phyloP scores from a whole-genome alignment of 2,329 filamentous ascomycete genomes.

The Dendryphion nanum region DNA sequence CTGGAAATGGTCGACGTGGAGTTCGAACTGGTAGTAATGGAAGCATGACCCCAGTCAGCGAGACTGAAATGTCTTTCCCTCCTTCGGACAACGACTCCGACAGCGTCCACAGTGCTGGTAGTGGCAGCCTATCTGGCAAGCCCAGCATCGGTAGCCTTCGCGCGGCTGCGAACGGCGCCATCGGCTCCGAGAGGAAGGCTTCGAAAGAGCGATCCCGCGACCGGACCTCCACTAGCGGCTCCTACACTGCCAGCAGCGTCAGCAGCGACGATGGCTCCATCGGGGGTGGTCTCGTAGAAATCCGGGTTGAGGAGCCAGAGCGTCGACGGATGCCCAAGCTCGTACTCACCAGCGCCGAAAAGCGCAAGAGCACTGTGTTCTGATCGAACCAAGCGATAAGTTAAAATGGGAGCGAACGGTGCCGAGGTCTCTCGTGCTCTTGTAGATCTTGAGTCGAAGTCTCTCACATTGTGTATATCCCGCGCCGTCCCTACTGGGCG shows the following conservation, averaged over 20 bases:
- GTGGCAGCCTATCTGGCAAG: constrained; percentile 77
- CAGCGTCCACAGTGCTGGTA: constrained; percentile 60
- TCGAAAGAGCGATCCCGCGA: constrained; percentile 39
- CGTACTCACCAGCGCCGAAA: constrained; percentile 84
- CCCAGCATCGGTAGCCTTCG: constrained; percentile 72
- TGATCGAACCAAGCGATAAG: constrained; percentile 40
- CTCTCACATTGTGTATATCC: constrained; percentile 37
- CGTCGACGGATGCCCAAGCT: constrained; percentile 84
- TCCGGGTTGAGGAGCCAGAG: constrained; percentile 55
- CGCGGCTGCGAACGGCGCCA: constrained; percentile 77
- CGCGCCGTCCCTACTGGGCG: constrained; percentile 20
- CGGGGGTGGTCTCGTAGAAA: constrained; percentile 55
- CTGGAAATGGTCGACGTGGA: constrained; percentile 78
- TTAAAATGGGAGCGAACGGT: constrained; percentile 13
- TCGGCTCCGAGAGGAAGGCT: constrained; percentile 79
- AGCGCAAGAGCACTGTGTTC: constrained; percentile 73
- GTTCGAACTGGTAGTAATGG: constrained; percentile 66
- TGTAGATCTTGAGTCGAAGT: constrained; percentile 14
- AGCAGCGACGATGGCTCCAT: constrained; percentile 61
- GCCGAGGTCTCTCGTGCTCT: constrained; percentile 11
- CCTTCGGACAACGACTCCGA: constrained; percentile 64
- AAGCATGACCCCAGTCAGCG: constrained; percentile 86
- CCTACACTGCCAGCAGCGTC: constrained; percentile 61
- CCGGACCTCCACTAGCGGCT: constrained; percentile 35
- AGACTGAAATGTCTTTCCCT: constrained; percentile 68